Evolutionary conservation across 495 filamentous ascomycete genomes (phyloP).

Genomic region (Cercophora scortea): DNA sequence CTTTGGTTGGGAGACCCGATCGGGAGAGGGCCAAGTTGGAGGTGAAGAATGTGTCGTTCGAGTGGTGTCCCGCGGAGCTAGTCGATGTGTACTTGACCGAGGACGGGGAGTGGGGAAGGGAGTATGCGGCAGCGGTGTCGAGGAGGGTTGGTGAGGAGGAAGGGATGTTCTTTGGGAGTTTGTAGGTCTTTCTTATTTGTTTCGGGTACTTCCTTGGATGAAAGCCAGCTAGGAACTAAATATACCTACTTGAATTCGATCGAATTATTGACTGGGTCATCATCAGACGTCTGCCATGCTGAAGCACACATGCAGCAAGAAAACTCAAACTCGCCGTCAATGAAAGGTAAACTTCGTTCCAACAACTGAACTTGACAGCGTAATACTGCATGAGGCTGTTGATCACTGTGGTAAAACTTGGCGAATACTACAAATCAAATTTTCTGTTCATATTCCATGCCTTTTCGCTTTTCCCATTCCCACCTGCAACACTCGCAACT

Average conservation of each 20-base stretch:
- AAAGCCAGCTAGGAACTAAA: too few species aligned
- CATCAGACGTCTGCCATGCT: not conserved
- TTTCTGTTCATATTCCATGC: too few species aligned
- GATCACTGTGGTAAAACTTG: too few species aligned
- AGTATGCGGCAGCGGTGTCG: constrained; percentile 23
- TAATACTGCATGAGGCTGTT: too few species aligned
- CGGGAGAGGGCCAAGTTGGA: constrained; percentile 18
- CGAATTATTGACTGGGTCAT: not conserved
- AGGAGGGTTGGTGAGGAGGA: constrained; percentile 19
- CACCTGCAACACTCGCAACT: too few species aligned
- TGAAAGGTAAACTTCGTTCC: too few species aligned
- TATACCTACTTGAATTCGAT: not conserved
- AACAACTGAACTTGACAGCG: too few species aligned
- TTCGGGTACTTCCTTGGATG: too few species aligned
- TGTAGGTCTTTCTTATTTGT: constrained; percentile 14
- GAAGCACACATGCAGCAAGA: too few species aligned
- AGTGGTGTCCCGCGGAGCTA: constrained; percentile 50
- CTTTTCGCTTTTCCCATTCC: too few species aligned
- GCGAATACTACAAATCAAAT: too few species aligned
- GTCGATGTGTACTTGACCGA: constrained; percentile 55
- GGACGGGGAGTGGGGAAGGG: constrained; percentile 25
- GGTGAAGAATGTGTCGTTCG: constrained; percentile 56
- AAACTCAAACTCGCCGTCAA: too few species aligned
- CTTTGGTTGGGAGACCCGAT: not conserved
- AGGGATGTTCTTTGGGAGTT: constrained; percentile 21